phyloP scores from a whole-genome alignment of 371 early-diverging fungal genomes.

The Syncephalastrum racemosum region DNA sequence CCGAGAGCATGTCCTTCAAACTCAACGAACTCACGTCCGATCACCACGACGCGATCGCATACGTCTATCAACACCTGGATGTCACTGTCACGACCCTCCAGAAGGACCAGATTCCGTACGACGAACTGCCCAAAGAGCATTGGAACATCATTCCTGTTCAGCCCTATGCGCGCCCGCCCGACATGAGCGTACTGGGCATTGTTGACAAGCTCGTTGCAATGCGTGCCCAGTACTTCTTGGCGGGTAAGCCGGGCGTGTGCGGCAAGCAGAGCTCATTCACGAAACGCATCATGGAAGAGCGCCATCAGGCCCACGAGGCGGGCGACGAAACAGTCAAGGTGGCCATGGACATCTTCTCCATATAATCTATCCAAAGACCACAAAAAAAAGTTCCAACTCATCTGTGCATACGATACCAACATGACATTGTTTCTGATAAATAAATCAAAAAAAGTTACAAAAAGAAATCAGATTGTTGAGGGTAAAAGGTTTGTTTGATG shows the following conservation, averaged over 20 bases:
- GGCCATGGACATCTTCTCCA: conserved; percentile 15
- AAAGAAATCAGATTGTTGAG: too few relatives aligned
- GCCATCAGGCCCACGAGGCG: conserved; percentile 6
- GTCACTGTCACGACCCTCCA: conserved; percentile 28
- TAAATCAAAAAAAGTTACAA: too few relatives aligned
- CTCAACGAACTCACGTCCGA: conserved; percentile 24
- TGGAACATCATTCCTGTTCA: conserved; percentile 38
- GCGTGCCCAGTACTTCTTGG: conserved; percentile 47
- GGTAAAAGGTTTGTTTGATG: too few relatives aligned
- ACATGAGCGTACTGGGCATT: conserved; percentile 41
- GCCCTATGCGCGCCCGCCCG: conserved; percentile 20
- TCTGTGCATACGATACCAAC: too few relatives aligned
- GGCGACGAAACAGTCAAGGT: conserved; percentile 12
- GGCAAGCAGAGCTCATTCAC: conserved; percentile 47
- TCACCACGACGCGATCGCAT: conserved; percentile 42
- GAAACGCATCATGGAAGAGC: conserved; percentile 25
- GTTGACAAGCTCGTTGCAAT: conserved; percentile 51
- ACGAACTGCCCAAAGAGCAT: conserved; percentile 77
- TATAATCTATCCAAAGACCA: conserved; percentile 3
- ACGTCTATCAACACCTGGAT: conserved; percentile 34
- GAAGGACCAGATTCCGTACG: conserved; percentile 61
- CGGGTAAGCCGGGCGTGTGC: conserved; percentile 40
- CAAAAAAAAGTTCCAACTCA: too few relatives aligned
- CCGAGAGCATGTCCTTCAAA: conserved; percentile 45
- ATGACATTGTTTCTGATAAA: too few relatives aligned